A percentile compares a stretch with the other conserved stretches of the same genome.
Evolutionary conservation across 352 stramenopile species (phyloP).

Genomic region (Aphanomyces cochlioides): DNA sequence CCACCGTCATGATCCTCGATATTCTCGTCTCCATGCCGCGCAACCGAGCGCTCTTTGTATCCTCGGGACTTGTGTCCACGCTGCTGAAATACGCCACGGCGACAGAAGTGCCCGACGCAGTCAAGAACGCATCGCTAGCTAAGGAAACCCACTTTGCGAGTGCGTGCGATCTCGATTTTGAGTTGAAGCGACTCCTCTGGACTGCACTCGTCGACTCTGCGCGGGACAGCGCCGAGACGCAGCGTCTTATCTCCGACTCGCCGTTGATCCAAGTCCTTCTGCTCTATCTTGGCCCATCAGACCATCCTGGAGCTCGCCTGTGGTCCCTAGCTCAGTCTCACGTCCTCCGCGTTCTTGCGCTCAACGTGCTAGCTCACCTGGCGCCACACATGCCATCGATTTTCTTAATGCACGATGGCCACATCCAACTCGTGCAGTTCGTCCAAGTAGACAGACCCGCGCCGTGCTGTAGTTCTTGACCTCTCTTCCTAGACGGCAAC

Average conservation of each 20-base stretch:
- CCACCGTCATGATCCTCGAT: slow-evolving; percentile 63
- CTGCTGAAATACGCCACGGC: slow-evolving; percentile 63
- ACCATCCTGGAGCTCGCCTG: slow-evolving; percentile 30
- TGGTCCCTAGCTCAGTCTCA: slow-evolving; percentile 53
- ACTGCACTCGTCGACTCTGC: slow-evolving; percentile 53
- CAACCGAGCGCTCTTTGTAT: slow-evolving; percentile 53
- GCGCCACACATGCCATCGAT: slow-evolving; percentile 51
- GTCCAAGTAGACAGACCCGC: slow-evolving; percentile 33
- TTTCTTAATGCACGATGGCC: slow-evolving; percentile 53
- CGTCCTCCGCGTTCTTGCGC: slow-evolving; percentile 50
- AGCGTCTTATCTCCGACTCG: slow-evolving; percentile 58
- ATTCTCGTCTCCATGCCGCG: slow-evolving; percentile 51
- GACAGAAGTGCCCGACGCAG: slow-evolving; percentile 37
- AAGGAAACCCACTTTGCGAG: slow-evolving; percentile 60
- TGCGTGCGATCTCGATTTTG: slow-evolving; percentile 67
- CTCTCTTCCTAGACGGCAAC: neutral
- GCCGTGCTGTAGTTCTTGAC: neutral
- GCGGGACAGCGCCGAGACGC: slow-evolving; percentile 49
- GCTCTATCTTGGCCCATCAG: slow-evolving; percentile 44
- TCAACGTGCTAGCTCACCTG: slow-evolving; percentile 56
- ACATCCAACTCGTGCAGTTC: slow-evolving; percentile 49
- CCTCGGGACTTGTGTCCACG: slow-evolving; percentile 51
- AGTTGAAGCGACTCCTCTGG: slow-evolving; percentile 82
- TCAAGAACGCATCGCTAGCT: slow-evolving; percentile 40
- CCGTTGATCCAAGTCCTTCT: slow-evolving; percentile 63